Conservation (phyloP, 352 stramenopile genomes). For the Globisporangium alternatum region DNA sequence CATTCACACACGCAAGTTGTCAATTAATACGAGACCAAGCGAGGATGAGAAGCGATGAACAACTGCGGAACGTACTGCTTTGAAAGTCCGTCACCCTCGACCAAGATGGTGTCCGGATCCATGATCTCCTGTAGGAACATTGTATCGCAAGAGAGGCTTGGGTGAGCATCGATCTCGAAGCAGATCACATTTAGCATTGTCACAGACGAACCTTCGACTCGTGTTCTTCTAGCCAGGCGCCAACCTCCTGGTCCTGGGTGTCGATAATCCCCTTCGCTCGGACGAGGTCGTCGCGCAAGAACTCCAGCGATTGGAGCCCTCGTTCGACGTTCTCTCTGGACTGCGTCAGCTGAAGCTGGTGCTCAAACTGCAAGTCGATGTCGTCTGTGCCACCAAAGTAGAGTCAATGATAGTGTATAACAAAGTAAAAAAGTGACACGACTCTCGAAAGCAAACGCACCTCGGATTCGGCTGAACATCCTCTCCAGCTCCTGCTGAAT, state of each 20-base stretch:
- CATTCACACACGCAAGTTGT: neutral
- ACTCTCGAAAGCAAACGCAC: conserved; percentile 14
- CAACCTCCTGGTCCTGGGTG: conserved; percentile 55
- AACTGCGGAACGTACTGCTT: conserved; percentile 60
- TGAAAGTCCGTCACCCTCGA: conserved; percentile 70
- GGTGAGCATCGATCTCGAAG: neutral
- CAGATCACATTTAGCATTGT: neutral
- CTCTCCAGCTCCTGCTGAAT: conserved; percentile 77
- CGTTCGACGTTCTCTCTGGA: conserved; percentile 73
- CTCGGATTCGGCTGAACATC: conserved; percentile 77
- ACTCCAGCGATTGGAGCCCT: conserved; percentile 70
- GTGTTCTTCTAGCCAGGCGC: conserved; percentile 70
- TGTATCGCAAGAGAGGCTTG: neutral
- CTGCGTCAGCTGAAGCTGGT: conserved; percentile 79
- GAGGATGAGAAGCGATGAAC: too few species aligned
- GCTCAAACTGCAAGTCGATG: conserved; percentile 85
- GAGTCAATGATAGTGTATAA: neutral
- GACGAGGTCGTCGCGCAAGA: conserved; percentile 63
- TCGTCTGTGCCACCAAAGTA: conserved; percentile 33
- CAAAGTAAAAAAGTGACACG: neutral
- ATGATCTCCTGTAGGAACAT: conserved; percentile 44
- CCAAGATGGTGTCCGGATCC: conserved; percentile 75
- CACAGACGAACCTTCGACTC: conserved; percentile 50
- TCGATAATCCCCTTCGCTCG: conserved; percentile 51
- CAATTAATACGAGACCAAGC: neutral